Evolutionary conservation across 139 green algal genomes (phyloP).

Genomic region (Chlorella sorokiniana): DNA sequence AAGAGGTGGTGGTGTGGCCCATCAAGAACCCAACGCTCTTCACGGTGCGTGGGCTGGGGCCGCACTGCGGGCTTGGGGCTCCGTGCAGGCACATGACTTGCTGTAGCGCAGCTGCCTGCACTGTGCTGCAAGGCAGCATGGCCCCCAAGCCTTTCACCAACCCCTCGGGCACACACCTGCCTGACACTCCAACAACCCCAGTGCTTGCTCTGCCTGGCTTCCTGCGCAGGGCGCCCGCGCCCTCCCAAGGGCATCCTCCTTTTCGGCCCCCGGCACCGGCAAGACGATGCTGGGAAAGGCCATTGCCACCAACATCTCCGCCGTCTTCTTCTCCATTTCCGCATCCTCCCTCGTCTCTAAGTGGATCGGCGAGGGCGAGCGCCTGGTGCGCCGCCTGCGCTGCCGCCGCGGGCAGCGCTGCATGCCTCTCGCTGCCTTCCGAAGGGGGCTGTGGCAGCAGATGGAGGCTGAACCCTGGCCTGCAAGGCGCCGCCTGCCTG

Average conservation of each 20-base stretch:
- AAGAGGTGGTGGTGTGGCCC: slow-evolving; percentile 98
- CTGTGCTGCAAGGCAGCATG: too few relatives aligned
- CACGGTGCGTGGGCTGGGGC: slow-evolving; percentile 29
- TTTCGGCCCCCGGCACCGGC: slow-evolving; percentile 87
- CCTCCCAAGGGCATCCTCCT: slow-evolving; percentile 92
- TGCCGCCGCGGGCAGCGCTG: neutral
- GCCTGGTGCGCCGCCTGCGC: slow-evolving; percentile 78
- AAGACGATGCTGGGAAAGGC: slow-evolving; percentile 98
- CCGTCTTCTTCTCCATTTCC: slow-evolving; percentile 98
- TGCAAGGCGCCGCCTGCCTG: neutral
- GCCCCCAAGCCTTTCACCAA: too few relatives aligned
- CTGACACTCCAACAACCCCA: too few relatives aligned
- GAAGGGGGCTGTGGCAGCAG: too few relatives aligned
- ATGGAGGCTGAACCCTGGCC: neutral
- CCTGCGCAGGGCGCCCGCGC: slow-evolving; percentile 72
- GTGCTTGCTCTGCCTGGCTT: neutral
- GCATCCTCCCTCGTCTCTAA: slow-evolving; percentile 96
- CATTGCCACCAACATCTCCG: slow-evolving; percentile 92
- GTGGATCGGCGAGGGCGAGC: slow-evolving; percentile 99
- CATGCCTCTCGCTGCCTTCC: neutral
- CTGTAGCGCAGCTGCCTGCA: too few relatives aligned
- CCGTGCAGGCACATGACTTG: too few relatives aligned
- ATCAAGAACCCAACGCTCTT: slow-evolving; percentile 95
- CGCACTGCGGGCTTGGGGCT: too few relatives aligned
- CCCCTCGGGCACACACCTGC: too few relatives aligned